A percentile compares a stretch with the other conserved stretches of the same genome.
These are phyloP conservation scores for Stentor roeselii DNA, from an alignment of 73 alveolate species.

Conservation along the genomic window DNA sequence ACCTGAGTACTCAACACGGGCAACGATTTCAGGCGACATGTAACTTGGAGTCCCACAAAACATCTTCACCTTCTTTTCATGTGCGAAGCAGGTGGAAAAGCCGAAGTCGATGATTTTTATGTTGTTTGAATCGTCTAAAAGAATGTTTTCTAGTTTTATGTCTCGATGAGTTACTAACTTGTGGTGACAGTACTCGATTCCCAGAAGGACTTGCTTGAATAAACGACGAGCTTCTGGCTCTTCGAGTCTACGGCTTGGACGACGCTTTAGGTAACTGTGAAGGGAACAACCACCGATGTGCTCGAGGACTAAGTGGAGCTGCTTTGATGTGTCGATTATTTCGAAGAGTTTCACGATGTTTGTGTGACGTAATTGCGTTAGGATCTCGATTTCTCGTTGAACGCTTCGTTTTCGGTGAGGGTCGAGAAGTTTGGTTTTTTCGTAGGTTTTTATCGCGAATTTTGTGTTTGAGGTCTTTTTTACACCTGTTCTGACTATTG, in stretches of 20 bases:
- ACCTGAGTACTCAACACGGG: conserved; percentile 46
- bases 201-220: conserved; percentile 71
- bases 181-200: conserved; percentile 79
- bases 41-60: conserved; percentile 91
- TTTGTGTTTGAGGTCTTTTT: conserved; percentile 36
- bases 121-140: conserved; percentile 56
- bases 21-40: conserved; percentile 85
- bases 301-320: conserved; percentile 81
- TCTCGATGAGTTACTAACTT: conserved; percentile 87
- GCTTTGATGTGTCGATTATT: conserved; percentile 63
- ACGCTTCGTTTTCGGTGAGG: conserved; percentile 46
- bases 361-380: conserved; percentile 61
- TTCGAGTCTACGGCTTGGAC: conserved; percentile 64
- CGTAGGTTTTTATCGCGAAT: conserved; percentile 52
- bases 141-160: conserved; percentile 82
- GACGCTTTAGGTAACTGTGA: conserved; percentile 59
- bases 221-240: conserved; percentile 70
- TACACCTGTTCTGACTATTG: conserved; percentile 50
- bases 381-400: conserved; percentile 48
- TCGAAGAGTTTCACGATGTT: conserved; percentile 71
- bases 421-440: conserved; percentile 45
- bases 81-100: conserved; percentile 51
- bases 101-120: conserved; percentile 91
- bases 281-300: conserved; percentile 74
- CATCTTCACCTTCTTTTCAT: conserved; percentile 58